phyloP scores from a whole-genome alignment of 2,329 filamentous ascomycete genomes.

The Botrytis aclada region DNA sequence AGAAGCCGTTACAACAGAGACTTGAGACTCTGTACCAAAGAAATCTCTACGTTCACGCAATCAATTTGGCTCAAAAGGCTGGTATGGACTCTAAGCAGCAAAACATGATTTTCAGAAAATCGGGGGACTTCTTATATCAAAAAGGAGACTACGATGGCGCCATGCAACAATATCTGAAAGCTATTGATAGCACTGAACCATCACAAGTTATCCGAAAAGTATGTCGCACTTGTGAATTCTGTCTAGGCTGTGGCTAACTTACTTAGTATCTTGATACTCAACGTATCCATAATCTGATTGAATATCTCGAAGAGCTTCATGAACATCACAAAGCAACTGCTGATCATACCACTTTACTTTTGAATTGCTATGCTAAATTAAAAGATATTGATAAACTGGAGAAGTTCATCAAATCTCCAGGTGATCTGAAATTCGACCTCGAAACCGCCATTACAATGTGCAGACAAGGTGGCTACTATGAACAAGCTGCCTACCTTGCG shows the following conservation, averaged over 20 bases:
- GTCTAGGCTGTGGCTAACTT: constrained; percentile 34
- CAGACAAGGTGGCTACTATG: constrained; percentile 91
- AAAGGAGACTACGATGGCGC: constrained; percentile 95
- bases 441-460: constrained; percentile 98
- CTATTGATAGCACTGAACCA: constrained; percentile 93
- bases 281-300: constrained; percentile 94
- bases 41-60: constrained; percentile 87
- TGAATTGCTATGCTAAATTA: constrained; percentile 97
- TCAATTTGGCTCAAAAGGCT: constrained; percentile 87
- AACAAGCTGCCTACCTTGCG: constrained; percentile 93
- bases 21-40: constrained; percentile 91
- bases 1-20: constrained; percentile 86
- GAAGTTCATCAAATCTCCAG: constrained; percentile 92
- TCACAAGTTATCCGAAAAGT: constrained; percentile 95
- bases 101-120: constrained; percentile 87
- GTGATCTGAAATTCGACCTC: constrained; percentile 91
- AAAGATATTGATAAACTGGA: constrained; percentile 97
- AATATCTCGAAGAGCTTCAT: constrained; percentile 94
- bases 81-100: constrained; percentile 78
- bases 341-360: constrained; percentile 88
- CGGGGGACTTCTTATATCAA: constrained; percentile 91
- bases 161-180: constrained; percentile 98
- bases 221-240: constrained; percentile 4
- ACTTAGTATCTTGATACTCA: constrained; percentile 87
- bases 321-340: constrained; percentile 90